Base-by-base conservation (phyloP, 2,329 filamentous ascomycete species). In the Atkinsonella texensis region DNA sequence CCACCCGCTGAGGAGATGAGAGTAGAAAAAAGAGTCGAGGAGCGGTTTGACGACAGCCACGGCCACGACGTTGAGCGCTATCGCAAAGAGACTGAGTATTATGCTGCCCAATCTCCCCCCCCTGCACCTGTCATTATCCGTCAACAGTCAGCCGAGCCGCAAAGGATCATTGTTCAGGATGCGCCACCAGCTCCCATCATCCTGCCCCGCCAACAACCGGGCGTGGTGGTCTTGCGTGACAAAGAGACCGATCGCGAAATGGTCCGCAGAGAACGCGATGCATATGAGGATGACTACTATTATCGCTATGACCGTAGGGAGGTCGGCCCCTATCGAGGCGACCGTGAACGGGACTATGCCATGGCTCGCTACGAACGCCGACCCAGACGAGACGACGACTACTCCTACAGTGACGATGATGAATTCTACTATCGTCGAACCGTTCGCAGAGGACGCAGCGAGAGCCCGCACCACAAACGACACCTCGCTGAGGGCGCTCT, bases 401-500 rank as follows among this genome's bases (percentile, higher is more conserved):
- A 71, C 54, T 68, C 71, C 52, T 68, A 70, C 54, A 68, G 64
- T 58, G 72, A 74, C 46, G 70, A 80, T 54, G 71, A 75, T 35
- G 72, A 75, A 50, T 72, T 72, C 53, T 72, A 72, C 53, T 64
- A 72, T 58, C 68, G 73, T 55, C 68, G 67, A 57, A 69, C 67
- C 46, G 62, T 77, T 35, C 74, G 70, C 17, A 72, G 74, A 18
- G 75, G 77, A 17, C 70, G 74, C 43, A 79, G 76, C 55, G 67
- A 68, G 12, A 75, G 74, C 56, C 66, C 70, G 48, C 73, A 79
- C 56, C 77, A 77, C 57, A 81, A 74, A 62, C 75, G 76, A 42
- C 76, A 82, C 57, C 63, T 84, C 5, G 80, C 80, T 20, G 80
- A 82, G 59, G 81, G 81, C n/a, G 81, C 80, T 10, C 69, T 83